phyloP scores from a whole-genome alignment of 1,284 basidiomycete species.

The Cryptococcus maquisensis region DNA sequence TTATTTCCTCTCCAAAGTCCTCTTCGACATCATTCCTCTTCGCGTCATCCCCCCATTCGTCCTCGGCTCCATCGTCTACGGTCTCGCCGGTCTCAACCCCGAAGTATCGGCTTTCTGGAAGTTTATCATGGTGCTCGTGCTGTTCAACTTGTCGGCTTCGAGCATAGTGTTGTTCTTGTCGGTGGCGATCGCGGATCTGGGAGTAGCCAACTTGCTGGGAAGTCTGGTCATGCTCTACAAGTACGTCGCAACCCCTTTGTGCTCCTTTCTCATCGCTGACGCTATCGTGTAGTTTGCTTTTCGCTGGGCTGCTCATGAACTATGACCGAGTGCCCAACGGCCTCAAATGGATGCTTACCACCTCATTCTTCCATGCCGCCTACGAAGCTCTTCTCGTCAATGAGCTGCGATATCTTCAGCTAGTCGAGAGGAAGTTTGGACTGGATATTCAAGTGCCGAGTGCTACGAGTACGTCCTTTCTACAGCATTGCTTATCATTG shows the following conservation, averaged over 20 bases:
- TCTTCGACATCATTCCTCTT: constrained; percentile 93
- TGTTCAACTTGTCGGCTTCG: constrained; percentile 93
- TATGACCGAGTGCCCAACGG: constrained; percentile 70
- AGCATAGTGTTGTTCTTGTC: constrained; percentile 86
- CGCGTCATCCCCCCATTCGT: constrained; percentile 90
- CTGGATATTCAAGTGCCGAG: constrained; percentile 90
- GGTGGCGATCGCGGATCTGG: constrained; percentile 76
- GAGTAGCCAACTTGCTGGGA: constrained; percentile 87
- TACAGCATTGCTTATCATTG: too few species aligned
- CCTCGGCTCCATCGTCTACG: constrained; percentile 90
- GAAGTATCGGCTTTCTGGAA: constrained; percentile 91
- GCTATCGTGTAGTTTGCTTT: constrained; percentile 64
- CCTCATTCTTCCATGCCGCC: constrained; percentile 98
- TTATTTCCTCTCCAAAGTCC: constrained; percentile 91
- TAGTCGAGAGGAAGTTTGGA: constrained; percentile 83
- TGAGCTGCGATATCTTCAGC: constrained; percentile 85
- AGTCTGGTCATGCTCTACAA: constrained; percentile 97
- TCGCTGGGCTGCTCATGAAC: constrained; percentile 93
- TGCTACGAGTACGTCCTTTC: constrained; percentile 59
- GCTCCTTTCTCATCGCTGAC: not conserved
- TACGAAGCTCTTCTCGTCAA: constrained; percentile 95
- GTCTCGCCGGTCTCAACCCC: constrained; percentile 87
- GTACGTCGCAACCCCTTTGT: constrained; percentile 54
- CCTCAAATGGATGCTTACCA: constrained; percentile 78
- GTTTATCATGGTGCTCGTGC: constrained; percentile 86